phyloP scores from a whole-genome alignment of 257 asterid genomes.

The Orobanche coerulescens region DNA sequence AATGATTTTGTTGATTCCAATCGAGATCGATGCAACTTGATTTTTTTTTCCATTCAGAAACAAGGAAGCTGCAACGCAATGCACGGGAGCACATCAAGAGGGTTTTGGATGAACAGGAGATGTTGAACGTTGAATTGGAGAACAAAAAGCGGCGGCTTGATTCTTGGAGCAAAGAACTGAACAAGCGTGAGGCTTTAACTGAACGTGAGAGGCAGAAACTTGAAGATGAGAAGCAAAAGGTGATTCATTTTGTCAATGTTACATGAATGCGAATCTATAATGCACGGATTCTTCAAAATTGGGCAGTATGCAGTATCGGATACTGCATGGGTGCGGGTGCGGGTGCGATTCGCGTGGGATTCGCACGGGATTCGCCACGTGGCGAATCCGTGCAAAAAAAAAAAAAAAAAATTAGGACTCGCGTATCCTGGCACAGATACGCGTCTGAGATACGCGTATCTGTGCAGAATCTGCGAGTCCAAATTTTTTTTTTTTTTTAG shows the following conservation, averaged over 20 bases:
- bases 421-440: no score
- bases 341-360: no score
- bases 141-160: conserved; percentile 47
- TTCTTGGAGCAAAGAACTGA: conserved; percentile 63
- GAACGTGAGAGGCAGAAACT: conserved; percentile 66
- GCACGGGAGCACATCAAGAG: conserved; percentile 51
- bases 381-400: no score
- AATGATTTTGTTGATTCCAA: conserved; percentile 4
- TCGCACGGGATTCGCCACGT: no score
- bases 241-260: conserved; percentile 5
- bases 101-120: conserved; percentile 61
- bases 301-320: no score
- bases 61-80: conserved; percentile 52
- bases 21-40: background rate
- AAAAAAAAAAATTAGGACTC: no score
- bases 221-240: conserved; percentile 78
- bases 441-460: no score
- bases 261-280: background rate
- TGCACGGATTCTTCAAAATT: background rate
- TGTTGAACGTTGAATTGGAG: conserved; percentile 49
- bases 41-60: conserved; percentile 34
- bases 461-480: no score
- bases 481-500: no score
- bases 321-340: no score
- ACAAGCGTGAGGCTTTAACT: conserved; percentile 59